phyloP scores from a whole-genome alignment of 1,139 yeast species.

The Pichia sp. region DNA sequence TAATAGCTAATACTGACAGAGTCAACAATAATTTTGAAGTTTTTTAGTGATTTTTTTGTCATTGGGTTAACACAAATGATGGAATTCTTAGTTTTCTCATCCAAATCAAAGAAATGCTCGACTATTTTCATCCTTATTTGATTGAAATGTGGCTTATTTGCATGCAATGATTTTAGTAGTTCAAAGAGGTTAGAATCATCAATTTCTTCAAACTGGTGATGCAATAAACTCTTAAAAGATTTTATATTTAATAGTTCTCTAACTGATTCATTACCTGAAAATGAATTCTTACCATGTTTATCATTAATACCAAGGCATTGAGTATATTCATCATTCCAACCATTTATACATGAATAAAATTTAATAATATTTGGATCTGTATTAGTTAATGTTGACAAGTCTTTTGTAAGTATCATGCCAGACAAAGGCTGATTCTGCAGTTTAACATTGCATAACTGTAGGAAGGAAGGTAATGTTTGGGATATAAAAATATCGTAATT shows the following conservation, averaged over 20 bases:
- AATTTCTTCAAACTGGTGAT: slow-evolving; percentile 13
- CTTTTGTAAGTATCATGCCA: too few species aligned
- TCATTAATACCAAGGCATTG: slow-evolving; percentile 30
- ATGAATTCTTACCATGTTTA: too few species aligned
- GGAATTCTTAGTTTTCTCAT: slow-evolving; percentile 18
- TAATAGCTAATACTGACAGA: slow-evolving; percentile 28
- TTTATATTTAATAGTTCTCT: slow-evolving; percentile 33
- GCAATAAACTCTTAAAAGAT: slow-evolving; percentile 12
- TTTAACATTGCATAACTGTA: slow-evolving; percentile 15
- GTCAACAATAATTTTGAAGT: slow-evolving; percentile 30
- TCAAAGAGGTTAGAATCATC: slow-evolving; percentile 23
- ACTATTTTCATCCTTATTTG: slow-evolving; percentile 44
- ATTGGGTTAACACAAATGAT: slow-evolving; percentile 31
- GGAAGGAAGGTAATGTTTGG: slow-evolving; percentile 16
- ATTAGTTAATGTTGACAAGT: too few species aligned
- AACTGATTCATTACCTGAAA: slow-evolving; percentile 22
- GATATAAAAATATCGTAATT: slow-evolving; percentile 14
- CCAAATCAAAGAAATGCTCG: slow-evolving; percentile 31
- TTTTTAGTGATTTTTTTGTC: slow-evolving; percentile 25
- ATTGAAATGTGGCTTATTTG: slow-evolving; percentile 36
- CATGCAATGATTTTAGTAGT: slow-evolving; percentile 33
- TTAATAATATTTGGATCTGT: slow-evolving; percentile 28
- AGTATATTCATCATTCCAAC: slow-evolving; percentile 38
- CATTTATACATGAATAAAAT: slow-evolving; percentile 33
- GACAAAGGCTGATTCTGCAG: slow-evolving; percentile 2